A percentile compares a stretch with the other conserved stretches of the same genome.
Conservation (phyloP, 345 rosid species). For the Euclidium syriacum region DNA sequence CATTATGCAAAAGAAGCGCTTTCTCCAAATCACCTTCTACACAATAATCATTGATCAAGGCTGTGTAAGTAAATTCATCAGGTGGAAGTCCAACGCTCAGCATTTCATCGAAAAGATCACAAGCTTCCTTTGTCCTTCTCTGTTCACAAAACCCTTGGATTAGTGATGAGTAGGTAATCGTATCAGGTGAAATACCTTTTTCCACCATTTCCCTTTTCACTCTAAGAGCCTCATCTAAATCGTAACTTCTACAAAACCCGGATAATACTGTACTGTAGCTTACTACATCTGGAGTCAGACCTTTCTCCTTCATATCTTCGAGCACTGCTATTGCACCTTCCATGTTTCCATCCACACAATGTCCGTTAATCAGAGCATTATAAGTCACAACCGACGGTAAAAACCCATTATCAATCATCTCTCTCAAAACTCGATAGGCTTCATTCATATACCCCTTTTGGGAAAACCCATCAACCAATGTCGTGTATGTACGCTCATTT, state of each 20-base stretch:
- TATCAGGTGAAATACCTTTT: conserved; percentile 57
- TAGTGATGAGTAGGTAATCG: conserved; percentile 64
- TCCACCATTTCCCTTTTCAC: conserved; percentile 58
- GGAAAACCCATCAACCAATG: conserved; percentile 75
- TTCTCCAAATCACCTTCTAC: conserved; percentile 49
- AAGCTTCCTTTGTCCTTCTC: conserved; percentile 66
- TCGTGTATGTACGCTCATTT: conserved; percentile 72
- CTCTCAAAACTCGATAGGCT: conserved; percentile 51
- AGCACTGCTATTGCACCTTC: conserved; percentile 56
- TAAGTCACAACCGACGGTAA: conserved; percentile 76
- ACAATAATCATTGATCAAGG: conserved; percentile 71
- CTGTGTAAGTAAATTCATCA: conserved; percentile 70
- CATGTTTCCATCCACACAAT: conserved; percentile 57
- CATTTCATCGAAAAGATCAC: conserved; percentile 72
- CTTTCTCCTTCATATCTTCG: conserved; percentile 50
- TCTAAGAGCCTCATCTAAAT: conserved; percentile 58
- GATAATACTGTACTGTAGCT: conserved; percentile 77
- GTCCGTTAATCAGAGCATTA: conserved; percentile 72
- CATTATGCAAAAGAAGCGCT: conserved; percentile 66
- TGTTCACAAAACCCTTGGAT: conserved; percentile 73
- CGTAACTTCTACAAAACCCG: conserved; percentile 58
- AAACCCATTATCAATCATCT: conserved; percentile 63
- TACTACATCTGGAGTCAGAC: conserved; percentile 65
- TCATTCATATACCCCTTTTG: conserved; percentile 61
- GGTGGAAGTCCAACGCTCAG: conserved; percentile 41